Conservation (phyloP, 2,329 filamentous ascomycete species). For the Nemania bipapillata region DNA sequence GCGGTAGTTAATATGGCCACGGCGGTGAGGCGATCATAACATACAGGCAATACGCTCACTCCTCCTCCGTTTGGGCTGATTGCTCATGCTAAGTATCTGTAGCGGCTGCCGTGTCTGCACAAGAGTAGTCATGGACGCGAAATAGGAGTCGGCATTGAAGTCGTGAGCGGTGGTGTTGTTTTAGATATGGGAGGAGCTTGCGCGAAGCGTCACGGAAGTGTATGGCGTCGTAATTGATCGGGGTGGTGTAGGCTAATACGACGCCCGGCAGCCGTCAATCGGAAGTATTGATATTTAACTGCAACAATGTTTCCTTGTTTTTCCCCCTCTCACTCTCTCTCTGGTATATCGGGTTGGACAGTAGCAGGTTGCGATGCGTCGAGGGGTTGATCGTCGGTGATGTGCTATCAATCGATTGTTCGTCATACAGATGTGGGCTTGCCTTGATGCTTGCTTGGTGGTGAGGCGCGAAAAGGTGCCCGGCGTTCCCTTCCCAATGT, state of each 20-base stretch:
- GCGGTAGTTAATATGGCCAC: background rate
- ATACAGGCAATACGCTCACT: slow-evolving; percentile 73
- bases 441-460: slow-evolving; percentile 38
- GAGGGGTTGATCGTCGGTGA: slow-evolving; percentile 7
- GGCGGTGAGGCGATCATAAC: slow-evolving; percentile 47
- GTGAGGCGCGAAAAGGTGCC: slow-evolving; percentile 48
- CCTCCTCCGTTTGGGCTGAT: slow-evolving; percentile 68
- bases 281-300: slow-evolving; percentile 32
- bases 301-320: background rate
- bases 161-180: slow-evolving; percentile 16
- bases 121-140: slow-evolving; percentile 76
- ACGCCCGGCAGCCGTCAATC: slow-evolving; percentile 9
- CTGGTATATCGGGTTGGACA: background rate
- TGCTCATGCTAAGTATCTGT: slow-evolving; percentile 75
- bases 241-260: slow-evolving; percentile 21
- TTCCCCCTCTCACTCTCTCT: background rate
- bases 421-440: slow-evolving; percentile 37
- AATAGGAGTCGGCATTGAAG: slow-evolving; percentile 46
- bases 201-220: slow-evolving; percentile 36
- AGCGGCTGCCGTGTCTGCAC: slow-evolving; percentile 71
- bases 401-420: slow-evolving; percentile 30
- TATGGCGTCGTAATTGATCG: slow-evolving; percentile 6
- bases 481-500: slow-evolving; percentile 45
- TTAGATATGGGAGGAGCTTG: slow-evolving; percentile 20
- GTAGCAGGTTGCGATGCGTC: slow-evolving; percentile 18